phyloP scores from a whole-genome alignment of 805 yeast species.

The Candida arabinofermentans region DNA sequence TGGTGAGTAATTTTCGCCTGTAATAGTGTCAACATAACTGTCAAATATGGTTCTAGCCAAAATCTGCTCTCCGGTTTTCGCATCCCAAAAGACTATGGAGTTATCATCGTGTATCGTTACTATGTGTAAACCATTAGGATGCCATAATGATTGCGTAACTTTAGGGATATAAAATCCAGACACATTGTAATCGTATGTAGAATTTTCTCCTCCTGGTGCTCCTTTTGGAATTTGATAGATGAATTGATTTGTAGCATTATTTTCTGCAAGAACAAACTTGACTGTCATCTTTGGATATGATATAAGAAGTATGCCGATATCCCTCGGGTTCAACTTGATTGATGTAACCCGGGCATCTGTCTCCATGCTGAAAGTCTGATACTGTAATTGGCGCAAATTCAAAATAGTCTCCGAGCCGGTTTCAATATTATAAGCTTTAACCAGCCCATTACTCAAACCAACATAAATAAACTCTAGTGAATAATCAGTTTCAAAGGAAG shows the following conservation, averaged over 20 bases:
- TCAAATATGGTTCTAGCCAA: slow-evolving; percentile 73
- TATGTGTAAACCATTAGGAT: slow-evolving; percentile 88
- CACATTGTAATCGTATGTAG: slow-evolving; percentile 24
- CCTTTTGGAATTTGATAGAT: slow-evolving; percentile 61
- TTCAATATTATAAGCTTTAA: slow-evolving; percentile 76
- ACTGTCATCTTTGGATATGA: slow-evolving; percentile 70
- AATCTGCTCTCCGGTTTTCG: slow-evolving; percentile 65
- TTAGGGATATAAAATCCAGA: slow-evolving; percentile 27
- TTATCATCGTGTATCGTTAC: slow-evolving; percentile 80
- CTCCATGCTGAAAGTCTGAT: slow-evolving; percentile 52
- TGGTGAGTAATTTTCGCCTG: slow-evolving; percentile 20
- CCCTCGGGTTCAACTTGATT: slow-evolving; percentile 84
- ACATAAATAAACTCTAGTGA: slow-evolving; percentile 80
- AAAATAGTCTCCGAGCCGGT: slow-evolving; percentile 63
- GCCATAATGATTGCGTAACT: slow-evolving; percentile 61
- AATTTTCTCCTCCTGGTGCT: slow-evolving; percentile 67
- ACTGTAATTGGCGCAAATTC: slow-evolving; percentile 69
- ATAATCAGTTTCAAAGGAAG: slow-evolving; percentile 76
- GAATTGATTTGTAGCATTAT: slow-evolving; percentile 51
- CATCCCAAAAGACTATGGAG: slow-evolving; percentile 90
- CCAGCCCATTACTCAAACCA: slow-evolving; percentile 74
- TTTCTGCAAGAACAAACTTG: slow-evolving; percentile 60
- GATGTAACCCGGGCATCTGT: slow-evolving; percentile 51
- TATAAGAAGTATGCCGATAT: slow-evolving; percentile 71
- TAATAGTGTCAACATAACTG: slow-evolving; percentile 54